Conservation (phyloP, 768 basidiomycete genomes). For the Amanita subjunquillea region DNA sequence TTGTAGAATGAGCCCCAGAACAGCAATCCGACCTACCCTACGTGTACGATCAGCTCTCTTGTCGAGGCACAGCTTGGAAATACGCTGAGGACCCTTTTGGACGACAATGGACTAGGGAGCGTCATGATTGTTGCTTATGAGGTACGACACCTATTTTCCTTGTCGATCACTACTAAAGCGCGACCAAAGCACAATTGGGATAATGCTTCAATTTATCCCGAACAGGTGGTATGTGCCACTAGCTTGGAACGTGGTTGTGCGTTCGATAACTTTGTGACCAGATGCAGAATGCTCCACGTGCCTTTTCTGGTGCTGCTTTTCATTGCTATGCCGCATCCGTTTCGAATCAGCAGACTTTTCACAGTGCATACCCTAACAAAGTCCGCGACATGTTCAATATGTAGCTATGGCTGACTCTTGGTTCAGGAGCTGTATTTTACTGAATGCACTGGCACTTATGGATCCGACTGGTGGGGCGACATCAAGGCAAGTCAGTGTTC, state of each 20-base stretch:
- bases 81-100: constrained; percentile 44
- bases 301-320: constrained; percentile 59
- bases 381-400: constrained; percentile 12
- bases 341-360: constrained; percentile 43
- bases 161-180: not conserved
- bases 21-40: constrained; percentile 61
- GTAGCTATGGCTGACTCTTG: not conserved
- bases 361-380: constrained; percentile 44
- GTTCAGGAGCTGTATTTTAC: constrained; percentile 36
- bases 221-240: constrained; percentile 22
- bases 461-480: constrained; percentile 72
- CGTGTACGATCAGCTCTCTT: constrained; percentile 41
- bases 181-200: constrained; percentile 56
- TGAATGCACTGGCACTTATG: constrained; percentile 57
- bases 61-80: constrained; percentile 51
- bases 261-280: not conserved
- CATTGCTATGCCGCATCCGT: constrained; percentile 61
- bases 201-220: constrained; percentile 51
- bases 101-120: constrained; percentile 47
- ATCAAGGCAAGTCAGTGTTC: constrained; percentile 42
- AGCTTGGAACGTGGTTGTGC: not conserved
- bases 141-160: not conserved
- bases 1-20: constrained; percentile 39
- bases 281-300: constrained; percentile 46
- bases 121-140: constrained; percentile 49